phyloP scores from a whole-genome alignment of 495 filamentous ascomycete species.

The Lasiosphaeria ovina region DNA sequence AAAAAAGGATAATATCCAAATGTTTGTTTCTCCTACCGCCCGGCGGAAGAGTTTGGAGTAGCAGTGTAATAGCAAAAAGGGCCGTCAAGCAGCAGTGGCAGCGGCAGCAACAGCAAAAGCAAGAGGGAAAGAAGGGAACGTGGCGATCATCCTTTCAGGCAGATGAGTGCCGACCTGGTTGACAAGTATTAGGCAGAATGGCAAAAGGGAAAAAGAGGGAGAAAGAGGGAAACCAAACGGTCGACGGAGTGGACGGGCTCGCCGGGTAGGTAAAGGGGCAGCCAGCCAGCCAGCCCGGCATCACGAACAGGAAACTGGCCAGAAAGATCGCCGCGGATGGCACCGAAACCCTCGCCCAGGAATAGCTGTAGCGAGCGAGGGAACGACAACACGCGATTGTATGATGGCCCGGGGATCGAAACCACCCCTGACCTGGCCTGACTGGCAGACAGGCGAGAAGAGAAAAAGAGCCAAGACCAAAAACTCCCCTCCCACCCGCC shows the following conservation, averaged over 20 bases:
- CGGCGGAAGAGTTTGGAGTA: conserved; percentile 27
- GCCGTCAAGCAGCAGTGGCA: not conserved
- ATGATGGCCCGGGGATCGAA: not conserved
- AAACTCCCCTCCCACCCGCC: no score
- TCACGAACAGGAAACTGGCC: not conserved
- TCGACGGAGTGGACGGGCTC: not conserved
- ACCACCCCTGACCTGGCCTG: not conserved
- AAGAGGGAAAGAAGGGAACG: conserved; percentile 13
- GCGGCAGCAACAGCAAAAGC: not conserved
- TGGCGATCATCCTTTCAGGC: conserved; percentile 35
- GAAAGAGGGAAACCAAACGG: conserved; percentile 11
- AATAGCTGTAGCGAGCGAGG: no score
- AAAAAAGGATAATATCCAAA: conserved; percentile 1
- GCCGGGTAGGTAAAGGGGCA: conserved; percentile 5
- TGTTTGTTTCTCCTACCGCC: conserved; percentile 18
- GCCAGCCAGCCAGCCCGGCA: not conserved
- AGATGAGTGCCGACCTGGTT: conserved; percentile 11
- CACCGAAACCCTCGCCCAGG: not conserved
- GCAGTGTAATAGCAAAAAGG: no score
- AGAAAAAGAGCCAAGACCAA: no score
- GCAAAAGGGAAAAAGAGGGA: conserved; percentile 19
- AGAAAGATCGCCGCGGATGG: not conserved
- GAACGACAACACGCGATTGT: no score
- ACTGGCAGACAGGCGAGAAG: no score
- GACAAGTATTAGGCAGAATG: conserved; percentile 24